Evolutionary conservation across 129 eudicot genomes (phyloP).

Genomic region (Tagetes patula): DNA sequence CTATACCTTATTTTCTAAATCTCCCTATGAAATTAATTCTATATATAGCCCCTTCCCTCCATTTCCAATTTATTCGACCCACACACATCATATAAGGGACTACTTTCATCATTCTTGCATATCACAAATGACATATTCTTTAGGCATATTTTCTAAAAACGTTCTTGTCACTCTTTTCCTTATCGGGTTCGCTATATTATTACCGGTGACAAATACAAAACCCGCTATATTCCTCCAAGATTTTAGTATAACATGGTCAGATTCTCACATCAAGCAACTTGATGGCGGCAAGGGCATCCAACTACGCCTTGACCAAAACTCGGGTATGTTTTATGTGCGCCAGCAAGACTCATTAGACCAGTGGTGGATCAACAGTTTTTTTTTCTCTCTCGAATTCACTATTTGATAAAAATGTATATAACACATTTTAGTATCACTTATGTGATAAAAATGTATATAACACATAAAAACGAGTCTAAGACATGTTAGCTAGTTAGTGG

Average conservation of each 20-base stretch:
- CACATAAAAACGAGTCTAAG: background rate
- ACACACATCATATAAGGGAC: background rate
- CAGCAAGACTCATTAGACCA: background rate
- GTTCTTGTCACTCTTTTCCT: slow-evolving; percentile 10
- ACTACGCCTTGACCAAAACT: slow-evolving; percentile 13
- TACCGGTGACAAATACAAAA: background rate
- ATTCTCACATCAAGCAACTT: slow-evolving; percentile 15
- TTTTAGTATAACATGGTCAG: slow-evolving; percentile 2
- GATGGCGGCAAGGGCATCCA: slow-evolving; percentile 17
- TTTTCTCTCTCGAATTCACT: background rate
- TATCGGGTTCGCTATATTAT: background rate
- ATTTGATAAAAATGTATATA: background rate
- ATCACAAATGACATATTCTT: slow-evolving; percentile 3
- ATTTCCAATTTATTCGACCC: background rate
- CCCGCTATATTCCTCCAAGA: slow-evolving; percentile 2
- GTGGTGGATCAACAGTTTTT: background rate
- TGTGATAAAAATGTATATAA: background rate
- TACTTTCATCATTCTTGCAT: background rate
- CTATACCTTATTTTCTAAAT: background rate
- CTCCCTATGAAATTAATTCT: background rate
- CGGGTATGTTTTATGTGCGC: background rate
- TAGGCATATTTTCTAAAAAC: background rate
- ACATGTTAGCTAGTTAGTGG: background rate
- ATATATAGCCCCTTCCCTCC: slow-evolving; percentile 14
- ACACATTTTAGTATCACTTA: background rate